These are phyloP conservation scores for Fusarium subglutinans DNA, from an alignment of 2,329 filamentous ascomycete species.

Conservation along the genomic window DNA sequence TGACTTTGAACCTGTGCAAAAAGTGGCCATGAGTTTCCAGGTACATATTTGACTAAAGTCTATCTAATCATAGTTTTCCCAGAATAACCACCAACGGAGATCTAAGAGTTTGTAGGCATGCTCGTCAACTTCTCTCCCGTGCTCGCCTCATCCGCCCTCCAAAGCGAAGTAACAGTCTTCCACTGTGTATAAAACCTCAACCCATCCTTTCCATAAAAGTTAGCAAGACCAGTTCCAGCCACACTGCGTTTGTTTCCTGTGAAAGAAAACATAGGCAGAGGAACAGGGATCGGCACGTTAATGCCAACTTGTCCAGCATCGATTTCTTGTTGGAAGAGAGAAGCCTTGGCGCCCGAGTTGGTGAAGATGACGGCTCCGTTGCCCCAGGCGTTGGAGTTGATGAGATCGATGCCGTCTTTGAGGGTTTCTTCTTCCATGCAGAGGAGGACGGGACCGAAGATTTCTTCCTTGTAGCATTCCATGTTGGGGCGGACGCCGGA, in stretches of 20 bases:
- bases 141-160: slow-evolving; percentile 54
- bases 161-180: slow-evolving; percentile 92
- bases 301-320: slow-evolving; percentile 83
- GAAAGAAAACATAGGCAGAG: slow-evolving; percentile 73
- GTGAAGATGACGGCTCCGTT: slow-evolving; percentile 86
- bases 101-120: slow-evolving; percentile 11
- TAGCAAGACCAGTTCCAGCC: slow-evolving; percentile 85
- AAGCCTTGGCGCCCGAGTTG: slow-evolving; percentile 74
- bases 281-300: slow-evolving; percentile 77
- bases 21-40: no score
- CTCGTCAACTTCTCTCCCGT: slow-evolving; percentile 25
- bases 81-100: fast-evolving
- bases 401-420: slow-evolving; percentile 78
- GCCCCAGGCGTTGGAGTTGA: slow-evolving; percentile 83
- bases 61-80: fast-evolving
- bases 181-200: slow-evolving; percentile 90
- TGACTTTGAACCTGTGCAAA: no score
- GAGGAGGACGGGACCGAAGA: slow-evolving; percentile 82
- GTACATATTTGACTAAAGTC: background rate
- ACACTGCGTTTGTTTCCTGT: slow-evolving; percentile 83
- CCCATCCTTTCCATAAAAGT: slow-evolving; percentile 90
- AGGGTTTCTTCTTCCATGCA: slow-evolving; percentile 77
- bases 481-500: slow-evolving; percentile 77
- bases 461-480: slow-evolving; percentile 82
- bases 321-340: slow-evolving; percentile 78